phyloP scores from a whole-genome alignment of 345 rosid genomes.

The Melastoma malabathricum region DNA sequence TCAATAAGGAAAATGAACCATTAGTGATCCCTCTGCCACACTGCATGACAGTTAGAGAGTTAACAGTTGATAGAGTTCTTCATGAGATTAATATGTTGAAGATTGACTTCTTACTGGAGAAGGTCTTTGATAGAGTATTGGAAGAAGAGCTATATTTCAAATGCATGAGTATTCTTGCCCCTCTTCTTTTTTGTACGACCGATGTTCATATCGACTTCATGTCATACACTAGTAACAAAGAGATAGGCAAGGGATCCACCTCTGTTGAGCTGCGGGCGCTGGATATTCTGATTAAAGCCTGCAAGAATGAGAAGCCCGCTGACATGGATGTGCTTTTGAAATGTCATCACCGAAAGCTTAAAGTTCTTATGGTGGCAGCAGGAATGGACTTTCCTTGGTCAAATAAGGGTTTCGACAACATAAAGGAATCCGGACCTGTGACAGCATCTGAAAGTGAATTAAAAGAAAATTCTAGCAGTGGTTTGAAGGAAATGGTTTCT shows the following conservation, averaged over 20 bases:
- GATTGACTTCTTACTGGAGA: constrained; percentile 62
- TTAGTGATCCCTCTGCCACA: constrained; percentile 42
- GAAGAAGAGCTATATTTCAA: constrained; percentile 59
- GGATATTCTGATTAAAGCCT: constrained; percentile 53
- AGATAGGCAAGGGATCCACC: constrained; percentile 25
- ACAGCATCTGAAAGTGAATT: constrained; percentile 23
- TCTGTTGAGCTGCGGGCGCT: constrained; percentile 61
- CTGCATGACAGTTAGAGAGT: constrained; percentile 49
- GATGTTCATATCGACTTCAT: constrained; percentile 27
- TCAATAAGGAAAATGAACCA: constrained; percentile 23
- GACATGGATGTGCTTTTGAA: constrained; percentile 51
- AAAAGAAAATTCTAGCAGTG: constrained; percentile 29
- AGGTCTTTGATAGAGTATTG: constrained; percentile 52
- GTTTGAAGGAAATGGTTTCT: constrained; percentile 43
- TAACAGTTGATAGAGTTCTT: constrained; percentile 43
- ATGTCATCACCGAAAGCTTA: constrained; percentile 72
- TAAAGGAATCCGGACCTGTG: constrained; percentile 15
- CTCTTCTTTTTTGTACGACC: constrained; percentile 54
- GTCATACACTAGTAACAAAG: constrained; percentile 18
- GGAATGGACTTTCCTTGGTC: constrained; percentile 30
- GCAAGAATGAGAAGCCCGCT: constrained; percentile 49
- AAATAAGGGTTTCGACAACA: constrained; percentile 20
- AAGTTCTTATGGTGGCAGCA: constrained; percentile 44
- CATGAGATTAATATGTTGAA: constrained; percentile 68
- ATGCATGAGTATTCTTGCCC: constrained; percentile 55